Percentiles rank a stretch among this genome's conserved stretches.
phyloP scores from a whole-genome alignment of 23 red algal genomes.

The Agarophyton chilense region DNA sequence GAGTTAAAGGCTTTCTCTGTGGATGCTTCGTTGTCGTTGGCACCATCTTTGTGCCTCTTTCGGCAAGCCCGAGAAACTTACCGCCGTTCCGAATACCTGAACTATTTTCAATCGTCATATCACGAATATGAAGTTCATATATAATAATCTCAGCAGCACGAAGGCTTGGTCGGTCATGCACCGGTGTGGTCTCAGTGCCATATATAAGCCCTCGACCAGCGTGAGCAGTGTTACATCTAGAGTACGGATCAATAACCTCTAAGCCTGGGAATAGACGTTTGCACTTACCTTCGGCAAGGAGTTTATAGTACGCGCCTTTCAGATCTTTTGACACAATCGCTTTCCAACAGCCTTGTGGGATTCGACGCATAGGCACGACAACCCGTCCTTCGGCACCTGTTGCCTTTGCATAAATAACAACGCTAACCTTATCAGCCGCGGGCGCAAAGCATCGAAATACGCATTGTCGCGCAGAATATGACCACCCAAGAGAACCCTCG shows the following conservation, averaged over 20 bases:
- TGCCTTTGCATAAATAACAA: constrained; percentile 67
- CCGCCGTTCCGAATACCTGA: constrained; percentile 54
- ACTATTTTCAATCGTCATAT: constrained; percentile 71
- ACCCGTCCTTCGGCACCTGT: constrained; percentile 47
- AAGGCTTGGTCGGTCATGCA: constrained; percentile 54
- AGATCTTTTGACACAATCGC: constrained; percentile 50
- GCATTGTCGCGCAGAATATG: constrained; percentile 29
- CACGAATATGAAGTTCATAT: constrained; percentile 87
- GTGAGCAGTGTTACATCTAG: constrained; percentile 82
- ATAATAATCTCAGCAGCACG: constrained; percentile 45
- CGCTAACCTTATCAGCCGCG: constrained; percentile 47
- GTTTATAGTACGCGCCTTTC: constrained; percentile 83
- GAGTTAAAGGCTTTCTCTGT: background rate
- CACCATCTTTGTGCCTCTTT: constrained; percentile 41
- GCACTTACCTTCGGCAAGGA: constrained; percentile 71
- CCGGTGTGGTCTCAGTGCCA: constrained; percentile 52
- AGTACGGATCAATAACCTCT: constrained; percentile 91
- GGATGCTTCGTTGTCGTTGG: background rate
- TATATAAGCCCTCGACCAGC: constrained; percentile 82
- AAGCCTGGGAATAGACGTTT: constrained; percentile 84
- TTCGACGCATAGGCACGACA: constrained; percentile 79
- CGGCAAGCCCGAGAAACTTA: constrained; percentile 80
- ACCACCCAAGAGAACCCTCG: constrained; percentile 75
- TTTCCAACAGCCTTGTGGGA: constrained; percentile 86
- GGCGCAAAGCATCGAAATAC: constrained; percentile 87